A percentile compares a stretch with the other conserved stretches of the same genome.
Evolutionary conservation across 2,329 filamentous ascomycete species (phyloP).

Genomic region (Diaporthe sp.): DNA sequence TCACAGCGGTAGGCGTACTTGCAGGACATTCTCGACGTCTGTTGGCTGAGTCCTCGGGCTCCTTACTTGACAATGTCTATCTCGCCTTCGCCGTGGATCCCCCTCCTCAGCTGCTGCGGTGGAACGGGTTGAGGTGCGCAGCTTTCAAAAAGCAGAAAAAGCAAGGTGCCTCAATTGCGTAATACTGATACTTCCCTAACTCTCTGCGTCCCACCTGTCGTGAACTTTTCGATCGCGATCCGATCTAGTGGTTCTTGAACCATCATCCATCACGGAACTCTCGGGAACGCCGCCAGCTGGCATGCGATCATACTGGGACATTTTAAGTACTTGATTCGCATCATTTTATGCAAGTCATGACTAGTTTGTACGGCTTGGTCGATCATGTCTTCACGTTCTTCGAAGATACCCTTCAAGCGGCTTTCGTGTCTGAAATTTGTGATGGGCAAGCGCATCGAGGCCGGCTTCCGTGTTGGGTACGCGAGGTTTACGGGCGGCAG

Average conservation of each 20-base stretch:
- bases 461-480: neutral
- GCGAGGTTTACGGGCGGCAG: neutral
- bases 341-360: neutral
- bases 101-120: too few species aligned
- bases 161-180: neutral
- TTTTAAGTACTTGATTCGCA: neutral
- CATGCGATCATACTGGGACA: neutral
- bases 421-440: neutral
- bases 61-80: neutral
- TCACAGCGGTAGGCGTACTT: too few species aligned
- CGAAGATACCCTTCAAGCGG: neutral
- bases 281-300: neutral
- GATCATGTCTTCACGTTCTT: neutral
- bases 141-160: neutral
- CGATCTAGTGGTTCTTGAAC: neutral
- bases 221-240: neutral
- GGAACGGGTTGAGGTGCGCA: neutral
- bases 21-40: neutral
- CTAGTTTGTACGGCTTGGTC: neutral
- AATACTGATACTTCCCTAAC: neutral
- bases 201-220: neutral
- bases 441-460: neutral
- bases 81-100: neutral
- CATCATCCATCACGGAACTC: neutral
- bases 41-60: neutral